These are phyloP conservation scores for Russula compacta DNA, from an alignment of 768 basidiomycete genomes.

Conservation along the genomic window DNA sequence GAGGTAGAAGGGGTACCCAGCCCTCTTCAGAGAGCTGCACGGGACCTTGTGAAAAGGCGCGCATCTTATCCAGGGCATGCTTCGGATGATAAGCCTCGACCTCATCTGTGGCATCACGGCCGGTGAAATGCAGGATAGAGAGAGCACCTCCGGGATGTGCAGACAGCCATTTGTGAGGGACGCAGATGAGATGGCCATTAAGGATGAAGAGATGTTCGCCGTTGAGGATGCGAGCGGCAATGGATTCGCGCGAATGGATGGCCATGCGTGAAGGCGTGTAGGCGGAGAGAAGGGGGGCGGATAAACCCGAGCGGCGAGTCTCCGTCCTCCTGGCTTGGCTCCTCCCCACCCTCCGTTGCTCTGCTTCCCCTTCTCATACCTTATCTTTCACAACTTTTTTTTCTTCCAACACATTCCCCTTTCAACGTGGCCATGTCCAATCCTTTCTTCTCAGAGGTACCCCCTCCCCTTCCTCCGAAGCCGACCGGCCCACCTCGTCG, in stretches of 20 bases:
- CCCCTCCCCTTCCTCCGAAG: slow-evolving; percentile 31
- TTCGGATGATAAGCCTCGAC: slow-evolving; percentile 84
- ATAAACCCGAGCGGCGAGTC: background rate
- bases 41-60: slow-evolving; percentile 58
- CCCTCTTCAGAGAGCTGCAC: slow-evolving; percentile 43
- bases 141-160: slow-evolving; percentile 86
- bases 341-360: background rate
- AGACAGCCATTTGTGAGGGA: slow-evolving; percentile 69
- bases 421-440: slow-evolving; percentile 10
- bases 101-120: slow-evolving; percentile 91
- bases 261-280: background rate
- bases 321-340: too few relatives aligned
- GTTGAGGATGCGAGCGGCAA: slow-evolving; percentile 61
- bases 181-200: slow-evolving; percentile 49
- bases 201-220: slow-evolving; percentile 76
- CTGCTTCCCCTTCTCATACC: background rate
- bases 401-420: background rate
- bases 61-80: slow-evolving; percentile 45
- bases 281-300: background rate
- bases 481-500: slow-evolving; percentile 19
- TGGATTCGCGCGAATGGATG: slow-evolving; percentile 34
- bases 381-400: background rate
- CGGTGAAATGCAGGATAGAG: slow-evolving; percentile 88
- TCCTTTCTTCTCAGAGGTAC: slow-evolving; percentile 14
- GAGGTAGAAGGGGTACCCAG: slow-evolving; percentile 80